phyloP scores from a whole-genome alignment of 1,284 basidiomycete species.

The Cryptococcus sp. region DNA sequence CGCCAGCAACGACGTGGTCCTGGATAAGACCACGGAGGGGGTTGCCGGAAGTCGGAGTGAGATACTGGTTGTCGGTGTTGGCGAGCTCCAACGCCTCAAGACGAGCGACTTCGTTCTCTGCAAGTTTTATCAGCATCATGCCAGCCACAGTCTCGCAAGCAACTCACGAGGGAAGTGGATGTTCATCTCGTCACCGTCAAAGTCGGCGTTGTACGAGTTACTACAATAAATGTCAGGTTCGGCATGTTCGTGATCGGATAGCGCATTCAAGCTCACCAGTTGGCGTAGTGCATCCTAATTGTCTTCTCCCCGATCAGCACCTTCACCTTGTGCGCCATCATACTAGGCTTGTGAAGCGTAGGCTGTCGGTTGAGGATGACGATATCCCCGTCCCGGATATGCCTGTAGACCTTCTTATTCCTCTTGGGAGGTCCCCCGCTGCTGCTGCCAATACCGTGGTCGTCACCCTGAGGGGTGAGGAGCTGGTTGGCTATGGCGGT shows the following conservation, averaged over 20 bases:
- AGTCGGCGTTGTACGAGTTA: conserved; percentile 99
- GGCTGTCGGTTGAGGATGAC: conserved; percentile 97
- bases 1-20: conserved; percentile 97
- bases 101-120: conserved; percentile 79
- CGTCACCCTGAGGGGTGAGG: conserved; percentile 81
- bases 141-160: background rate
- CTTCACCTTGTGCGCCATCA: conserved; percentile 97
- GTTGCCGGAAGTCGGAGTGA: conserved; percentile 96
- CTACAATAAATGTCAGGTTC: conserved; percentile 49
- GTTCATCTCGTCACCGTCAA: conserved; percentile 99
- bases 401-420: conserved; percentile 97
- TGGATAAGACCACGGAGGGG: conserved; percentile 97
- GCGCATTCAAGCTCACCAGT: conserved; percentile 57
- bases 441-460: conserved; percentile 54
- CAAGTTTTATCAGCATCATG: conserved; percentile 88
- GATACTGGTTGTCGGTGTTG: conserved; percentile 98
- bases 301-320: conserved; percentile 96
- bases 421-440: conserved; percentile 62
- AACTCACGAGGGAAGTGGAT: conserved; percentile 93
- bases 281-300: conserved; percentile 99
- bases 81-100: conserved; percentile 92
- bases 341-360: conserved; percentile 98
- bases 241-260: background rate
- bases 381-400: conserved; percentile 92
- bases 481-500: conserved; percentile 97